Evolutionary conservation across 2,329 filamentous ascomycete genomes (phyloP), one percentile per base, ranked within the genome.

Genomic region (Seiridium unicorne): DNA sequence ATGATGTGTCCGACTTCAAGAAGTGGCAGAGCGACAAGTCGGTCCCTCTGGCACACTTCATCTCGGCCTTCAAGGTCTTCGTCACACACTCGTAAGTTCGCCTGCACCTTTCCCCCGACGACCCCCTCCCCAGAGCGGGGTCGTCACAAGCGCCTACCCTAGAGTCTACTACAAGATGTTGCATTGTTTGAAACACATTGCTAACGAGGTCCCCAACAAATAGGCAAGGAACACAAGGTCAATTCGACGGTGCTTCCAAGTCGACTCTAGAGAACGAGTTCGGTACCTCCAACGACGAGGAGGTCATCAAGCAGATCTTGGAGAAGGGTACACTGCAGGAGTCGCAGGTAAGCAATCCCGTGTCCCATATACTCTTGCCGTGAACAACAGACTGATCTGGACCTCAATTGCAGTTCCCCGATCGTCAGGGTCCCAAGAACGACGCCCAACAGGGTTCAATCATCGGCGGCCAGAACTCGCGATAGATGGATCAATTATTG

Each of bases 31-130:
- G 74, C 4, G 94, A 98, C 81, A 88, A 86, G 72, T 88, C 84
- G 36, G 80, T 95, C 36, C 90, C 95, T 44, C 79, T 98, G 53
- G 84, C 91, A 1, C 88, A 97, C 70, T 93, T 99, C 60, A 84
- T 98, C 59, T 92, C 89, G 61, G 84, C 90, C 6, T 98, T 92
- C 83, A 91, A 96, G 83, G 83, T 99, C 71, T 96, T 97, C 71
- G 81, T 90, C 48, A 96, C 93, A 42, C 91, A 96, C 81, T 90
- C 89, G 93, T 97, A 84, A 79, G 90, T 81, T 65, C 61, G 57
- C 13, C 42, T 18, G 59, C 9, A 56, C 54, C 11, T 44, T 42
- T 42, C 13, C 38, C 7, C 7, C 38, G 18, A 26, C 18, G 2
- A 42, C 13, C 13, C 7, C 38, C 38, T 7, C 7, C 11, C 26